phyloP scores from a whole-genome alignment of 2,329 filamentous ascomycete species.

The Colletotrichum sp. region DNA sequence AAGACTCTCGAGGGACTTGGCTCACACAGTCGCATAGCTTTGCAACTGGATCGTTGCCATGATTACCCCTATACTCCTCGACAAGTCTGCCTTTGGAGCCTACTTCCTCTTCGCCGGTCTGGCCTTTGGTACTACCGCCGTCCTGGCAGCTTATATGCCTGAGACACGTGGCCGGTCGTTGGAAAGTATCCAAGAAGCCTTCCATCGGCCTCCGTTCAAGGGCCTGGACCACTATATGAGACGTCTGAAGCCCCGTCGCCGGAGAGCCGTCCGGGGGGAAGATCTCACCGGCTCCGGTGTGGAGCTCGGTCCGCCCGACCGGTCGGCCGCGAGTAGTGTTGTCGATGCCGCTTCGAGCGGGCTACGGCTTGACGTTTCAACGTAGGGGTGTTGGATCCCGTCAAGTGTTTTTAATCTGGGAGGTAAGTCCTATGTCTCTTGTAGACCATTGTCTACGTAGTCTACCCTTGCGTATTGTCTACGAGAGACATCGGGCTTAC shows the following conservation, averaged over 20 bases:
- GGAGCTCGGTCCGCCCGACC: neutral
- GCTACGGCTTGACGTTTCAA: neutral
- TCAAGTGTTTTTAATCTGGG: neutral
- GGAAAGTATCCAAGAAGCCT: conserved; percentile 48
- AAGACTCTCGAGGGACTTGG: neutral
- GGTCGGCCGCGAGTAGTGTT: neutral
- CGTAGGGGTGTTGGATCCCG: neutral
- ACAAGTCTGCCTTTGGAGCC: conserved; percentile 41
- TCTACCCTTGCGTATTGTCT: neutral
- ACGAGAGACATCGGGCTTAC: neutral
- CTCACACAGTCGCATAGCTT: conserved; percentile 26
- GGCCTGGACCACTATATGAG: neutral
- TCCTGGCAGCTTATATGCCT: conserved; percentile 23
- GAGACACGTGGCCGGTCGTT: conserved; percentile 47
- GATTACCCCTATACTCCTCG: conserved; percentile 44
- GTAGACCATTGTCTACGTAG: neutral
- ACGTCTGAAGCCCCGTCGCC: neutral
- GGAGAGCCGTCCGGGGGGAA: neutral
- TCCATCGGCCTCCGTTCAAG: neutral
- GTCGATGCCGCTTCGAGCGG: neutral
- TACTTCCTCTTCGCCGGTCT: conserved; percentile 51
- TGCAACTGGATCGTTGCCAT: conserved; percentile 51
- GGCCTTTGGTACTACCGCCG: conserved; percentile 30
- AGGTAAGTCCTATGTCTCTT: neutral
- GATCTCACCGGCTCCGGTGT: neutral